These are phyloP conservation scores for Mycena albidolilacea DNA, from an alignment of 768 basidiomycete species.

Conservation along the genomic window DNA sequence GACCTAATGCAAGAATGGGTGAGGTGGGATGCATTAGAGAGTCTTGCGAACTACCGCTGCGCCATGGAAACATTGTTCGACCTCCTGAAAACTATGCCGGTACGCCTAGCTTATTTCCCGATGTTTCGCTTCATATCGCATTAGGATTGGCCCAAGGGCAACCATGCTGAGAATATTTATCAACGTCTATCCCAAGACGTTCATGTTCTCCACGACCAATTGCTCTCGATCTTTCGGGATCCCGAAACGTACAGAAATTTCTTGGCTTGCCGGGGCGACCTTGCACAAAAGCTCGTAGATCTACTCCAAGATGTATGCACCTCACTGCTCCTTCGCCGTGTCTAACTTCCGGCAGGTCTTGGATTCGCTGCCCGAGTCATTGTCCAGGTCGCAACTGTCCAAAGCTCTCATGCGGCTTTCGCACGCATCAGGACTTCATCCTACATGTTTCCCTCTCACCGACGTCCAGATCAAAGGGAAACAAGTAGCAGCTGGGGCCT, in stretches of 20 bases:
- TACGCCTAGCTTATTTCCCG: background rate
- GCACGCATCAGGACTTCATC: constrained; percentile 29
- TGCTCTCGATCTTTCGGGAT: constrained; percentile 12
- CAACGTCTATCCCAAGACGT: constrained; percentile 24
- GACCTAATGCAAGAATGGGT: constrained; percentile 4
- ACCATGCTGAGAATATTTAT: constrained; percentile 2
- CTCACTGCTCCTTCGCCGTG: background rate
- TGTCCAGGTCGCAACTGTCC: constrained; percentile 15
- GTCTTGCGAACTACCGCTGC: constrained; percentile 21
- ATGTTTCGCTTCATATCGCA: background rate
- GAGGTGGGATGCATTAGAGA: constrained; percentile 13
- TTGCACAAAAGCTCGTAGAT: constrained; percentile 32
- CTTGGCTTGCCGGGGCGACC: constrained; percentile 12
- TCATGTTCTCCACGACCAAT: constrained; percentile 5
- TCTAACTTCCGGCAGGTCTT: constrained; percentile 9
- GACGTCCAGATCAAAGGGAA: constrained; percentile 30
- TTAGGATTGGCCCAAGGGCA: background rate
- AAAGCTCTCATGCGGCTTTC: constrained; percentile 36
- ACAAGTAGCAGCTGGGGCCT: constrained; percentile 36
- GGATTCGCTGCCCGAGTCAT: constrained; percentile 26
- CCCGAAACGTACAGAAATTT: constrained; percentile 18
- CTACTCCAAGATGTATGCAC: constrained; percentile 35
- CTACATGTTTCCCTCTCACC: constrained; percentile 31
- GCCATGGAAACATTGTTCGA: constrained; percentile 15
- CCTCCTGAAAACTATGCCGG: constrained; percentile 10